Conservation (phyloP, 345 rosid genomes). For the Litchi chinensis region DNA sequence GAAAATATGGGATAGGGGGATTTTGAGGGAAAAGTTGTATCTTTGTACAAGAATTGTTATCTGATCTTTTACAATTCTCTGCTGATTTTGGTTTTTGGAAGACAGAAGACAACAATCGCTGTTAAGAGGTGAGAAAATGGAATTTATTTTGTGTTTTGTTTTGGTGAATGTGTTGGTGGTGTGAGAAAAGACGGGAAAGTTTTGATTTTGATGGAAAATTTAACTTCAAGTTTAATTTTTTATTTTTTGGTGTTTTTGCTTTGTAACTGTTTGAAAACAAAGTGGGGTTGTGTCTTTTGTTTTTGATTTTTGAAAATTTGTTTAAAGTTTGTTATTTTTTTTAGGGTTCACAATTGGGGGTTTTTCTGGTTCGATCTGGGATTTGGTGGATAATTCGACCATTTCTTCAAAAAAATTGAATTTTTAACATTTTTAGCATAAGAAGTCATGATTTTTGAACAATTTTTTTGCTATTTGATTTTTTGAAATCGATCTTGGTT, state of each 20-base stretch:
- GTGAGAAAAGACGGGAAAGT: slow-evolving; percentile 3
- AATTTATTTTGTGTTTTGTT: slow-evolving; percentile 12
- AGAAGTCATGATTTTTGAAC: neutral
- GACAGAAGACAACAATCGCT: slow-evolving; percentile 7
- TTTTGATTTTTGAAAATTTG: slow-evolving; percentile 1
- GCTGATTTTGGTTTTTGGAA: slow-evolving; percentile 33
- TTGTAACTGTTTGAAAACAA: neutral
- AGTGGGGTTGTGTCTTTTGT: slow-evolving; percentile 2
- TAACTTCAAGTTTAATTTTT: neutral
- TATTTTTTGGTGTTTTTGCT: neutral
- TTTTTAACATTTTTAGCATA: neutral
- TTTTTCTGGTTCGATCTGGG: slow-evolving; percentile 41
- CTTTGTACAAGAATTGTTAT: slow-evolving; percentile 15
- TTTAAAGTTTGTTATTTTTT: neutral
- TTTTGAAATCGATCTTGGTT: slow-evolving; percentile 26
- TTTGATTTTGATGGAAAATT: slow-evolving; percentile 21
- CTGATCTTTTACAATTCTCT: slow-evolving; percentile 25
- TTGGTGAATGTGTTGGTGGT: slow-evolving; percentile 24
- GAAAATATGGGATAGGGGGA: slow-evolving; percentile 49
- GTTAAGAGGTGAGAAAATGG: slow-evolving; percentile 38
- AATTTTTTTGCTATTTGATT: slow-evolving; percentile 1
- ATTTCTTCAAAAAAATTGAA: slow-evolving; percentile 1
- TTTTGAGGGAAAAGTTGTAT: slow-evolving; percentile 22
- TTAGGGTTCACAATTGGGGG: slow-evolving; percentile 8
- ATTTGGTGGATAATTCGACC: slow-evolving; percentile 13